phyloP scores from a whole-genome alignment of 2,329 filamentous ascomycete species.

The Aspergillus transmontanensis region DNA sequence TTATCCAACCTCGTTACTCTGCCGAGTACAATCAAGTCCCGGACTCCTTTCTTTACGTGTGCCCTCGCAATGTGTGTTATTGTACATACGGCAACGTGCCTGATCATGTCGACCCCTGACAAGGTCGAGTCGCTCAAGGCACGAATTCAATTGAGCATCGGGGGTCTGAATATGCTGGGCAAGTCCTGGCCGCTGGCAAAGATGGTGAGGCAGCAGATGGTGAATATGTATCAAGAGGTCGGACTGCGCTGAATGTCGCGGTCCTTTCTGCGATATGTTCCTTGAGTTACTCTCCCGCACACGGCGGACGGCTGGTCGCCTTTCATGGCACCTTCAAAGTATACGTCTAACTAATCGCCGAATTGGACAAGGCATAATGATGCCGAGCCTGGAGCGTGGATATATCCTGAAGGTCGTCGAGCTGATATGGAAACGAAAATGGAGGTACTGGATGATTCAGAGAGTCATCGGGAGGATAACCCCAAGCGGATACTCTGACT shows the following conservation, averaged over 20 bases:
- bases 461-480: background rate
- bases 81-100: conserved; percentile 75
- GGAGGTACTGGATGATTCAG: background rate
- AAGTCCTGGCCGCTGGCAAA: conserved; percentile 35
- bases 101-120: conserved; percentile 42
- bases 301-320: background rate
- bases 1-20: conserved; percentile 71
- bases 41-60: conserved; percentile 80
- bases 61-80: conserved; percentile 72
- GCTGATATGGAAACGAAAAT: fast-evolving
- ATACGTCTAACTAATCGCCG: background rate
- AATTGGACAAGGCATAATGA: background rate
- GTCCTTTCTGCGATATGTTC: conserved; percentile 37
- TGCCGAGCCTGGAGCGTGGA: background rate
- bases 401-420: too few relatives aligned
- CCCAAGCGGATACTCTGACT: background rate
- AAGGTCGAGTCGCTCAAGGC: conserved; percentile 29
- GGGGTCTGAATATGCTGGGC: conserved; percentile 31
- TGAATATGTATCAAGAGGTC: conserved; percentile 25
- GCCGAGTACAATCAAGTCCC: conserved; percentile 58
- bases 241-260: conserved; percentile 51
- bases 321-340: background rate
- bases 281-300: background rate
- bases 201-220: conserved; percentile 30
- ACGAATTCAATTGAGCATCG: conserved; percentile 33